Evolutionary conservation across 2,329 filamentous ascomycete species (phyloP), one percentile per base, ranked within the genome.

Genomic region (Ploettnerulaceae sp.): DNA sequence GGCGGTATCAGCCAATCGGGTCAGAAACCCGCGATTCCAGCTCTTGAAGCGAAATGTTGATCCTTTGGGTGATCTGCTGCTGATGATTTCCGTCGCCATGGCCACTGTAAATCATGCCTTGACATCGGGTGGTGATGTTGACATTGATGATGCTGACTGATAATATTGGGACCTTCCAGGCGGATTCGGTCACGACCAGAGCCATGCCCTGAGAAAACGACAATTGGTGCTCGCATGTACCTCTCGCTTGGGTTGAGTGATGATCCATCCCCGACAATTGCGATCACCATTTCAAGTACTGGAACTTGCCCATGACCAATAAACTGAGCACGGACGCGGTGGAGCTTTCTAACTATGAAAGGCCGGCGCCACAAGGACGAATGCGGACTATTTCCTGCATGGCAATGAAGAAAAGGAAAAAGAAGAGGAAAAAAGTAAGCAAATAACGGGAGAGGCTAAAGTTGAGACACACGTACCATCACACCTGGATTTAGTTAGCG

Each of bases 381-480:
- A 32, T 38, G 33, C 45, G 45, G 45, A 28, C 21, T n/a, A 50
- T 47, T 18, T 43, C 28, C 31, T 28, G 25, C 21, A 29, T 15
- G 12, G 17, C 29, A 32, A 15, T 11, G 8, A 14, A 7, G 7
- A 32, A 9, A 32, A 15, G 15, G 6, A 32, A 9, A 15, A 32
- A 9, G 6, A 15, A 51, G 56, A 54, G 47, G 49, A 25, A 45
- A 49, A 38, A 56, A 54, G 52, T 43, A 25, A 45, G 52, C 45
- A 25, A 45, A 47, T 36, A 26, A 14, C 20, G 24, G 26, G 28
- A 22, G 29, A 11, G 35, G 38, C 28, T 17, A 44, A 43, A 52
- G 38, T 44, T 54, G 52, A 55, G 48, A 55, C 57, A 57, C 65
- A 80, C 79, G 62, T 82, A 82, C 79, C 75, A 62, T 82, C 79